Evolutionary conservation across 768 basidiomycete genomes (phyloP), one percentile per base, ranked within the genome.

Genomic region (Leccinum barrowsii): DNA sequence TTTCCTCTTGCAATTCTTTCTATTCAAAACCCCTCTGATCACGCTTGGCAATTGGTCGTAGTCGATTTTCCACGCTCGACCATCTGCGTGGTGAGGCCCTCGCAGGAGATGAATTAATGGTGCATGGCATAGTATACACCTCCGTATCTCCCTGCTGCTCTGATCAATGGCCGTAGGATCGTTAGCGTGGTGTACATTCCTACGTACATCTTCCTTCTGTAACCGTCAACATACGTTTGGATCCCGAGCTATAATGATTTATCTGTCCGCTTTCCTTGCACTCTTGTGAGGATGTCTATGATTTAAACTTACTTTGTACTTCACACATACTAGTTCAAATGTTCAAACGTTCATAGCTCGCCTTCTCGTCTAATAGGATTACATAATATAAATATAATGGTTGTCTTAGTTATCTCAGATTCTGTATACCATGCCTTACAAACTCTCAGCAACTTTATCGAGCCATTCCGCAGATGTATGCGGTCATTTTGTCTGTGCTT

Each of bases 71-170:
- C 59, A 77, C 74, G 67, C 71, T 69, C 74, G 76, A 74, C 66
- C 75, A 67, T 67, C 70, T 76, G 76, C 69, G 69, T 75, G 70
- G 77, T 55, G 77, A 74, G 88, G 87, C 65, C 80, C 86, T 89
- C 88, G 87, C 89, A 89, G 89, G 86, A 90, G 87, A 90, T 88
- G 85, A 85, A 90, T 68, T 87, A 86, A 85, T 84, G 86, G 89
- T 81, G 89, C 89, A 87, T 70, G 85, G 88, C 88, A 89, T 90
- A 88, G 82, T 80, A 77, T 85, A 83, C 81, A 84, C 88, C 87
- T 85, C 87, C 85, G 89, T 91, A 91, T 91, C 89, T 87, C 85
- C 88, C 85, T 81, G 71, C 77, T 74, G 78, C 79, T 72, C 58
- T 71, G 63, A 65, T 65, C 65, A 42, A 83, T 82, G 77, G 79